Conservation (phyloP, 2,329 filamentous ascomycete species). For the Talaromyces piceae region DNA sequence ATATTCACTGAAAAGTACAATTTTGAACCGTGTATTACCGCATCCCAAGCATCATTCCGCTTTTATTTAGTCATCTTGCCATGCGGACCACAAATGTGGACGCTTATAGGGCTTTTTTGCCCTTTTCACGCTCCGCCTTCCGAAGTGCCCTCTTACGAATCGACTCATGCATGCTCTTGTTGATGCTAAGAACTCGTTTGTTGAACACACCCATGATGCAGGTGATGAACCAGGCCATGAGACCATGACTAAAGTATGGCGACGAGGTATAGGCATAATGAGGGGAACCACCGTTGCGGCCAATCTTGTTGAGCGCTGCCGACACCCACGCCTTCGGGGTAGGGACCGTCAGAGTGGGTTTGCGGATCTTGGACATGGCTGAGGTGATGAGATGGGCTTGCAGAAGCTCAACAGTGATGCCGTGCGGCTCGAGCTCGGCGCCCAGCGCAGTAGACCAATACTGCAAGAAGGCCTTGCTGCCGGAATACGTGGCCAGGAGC, state of each 20-base stretch:
- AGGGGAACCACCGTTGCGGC: conserved; percentile 67
- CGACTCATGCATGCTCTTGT: conserved; percentile 67
- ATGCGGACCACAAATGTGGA: not conserved
- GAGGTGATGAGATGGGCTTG: conserved; percentile 90
- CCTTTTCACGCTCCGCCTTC: conserved; percentile 77
- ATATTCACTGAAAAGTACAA: not conserved
- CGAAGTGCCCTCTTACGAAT: conserved; percentile 75
- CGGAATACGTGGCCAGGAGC: conserved; percentile 89
- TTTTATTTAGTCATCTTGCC: not conserved
- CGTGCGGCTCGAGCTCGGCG: conserved; percentile 70
- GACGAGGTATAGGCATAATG: conserved; percentile 76
- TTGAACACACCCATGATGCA: conserved; percentile 54
- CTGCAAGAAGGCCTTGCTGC: conserved; percentile 96
- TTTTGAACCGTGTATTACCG: not conserved
- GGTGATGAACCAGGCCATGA: conserved; percentile 76
- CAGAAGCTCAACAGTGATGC: conserved; percentile 83
- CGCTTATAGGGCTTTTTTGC: conserved; percentile 33
- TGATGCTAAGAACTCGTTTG: conserved; percentile 51
- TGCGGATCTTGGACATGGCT: conserved; percentile 93
- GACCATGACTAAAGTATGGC: conserved; percentile 84
- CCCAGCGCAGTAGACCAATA: conserved; percentile 87
- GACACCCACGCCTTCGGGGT: conserved; percentile 76
- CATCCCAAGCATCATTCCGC: not conserved
- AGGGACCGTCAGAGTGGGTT: conserved; percentile 68
- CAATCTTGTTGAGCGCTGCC: conserved; percentile 71